Percentiles rank a stretch among this genome's conserved stretches.
Conservation (phyloP, 2,329 filamentous ascomycete species). For the Curvularia lunata region DNA sequence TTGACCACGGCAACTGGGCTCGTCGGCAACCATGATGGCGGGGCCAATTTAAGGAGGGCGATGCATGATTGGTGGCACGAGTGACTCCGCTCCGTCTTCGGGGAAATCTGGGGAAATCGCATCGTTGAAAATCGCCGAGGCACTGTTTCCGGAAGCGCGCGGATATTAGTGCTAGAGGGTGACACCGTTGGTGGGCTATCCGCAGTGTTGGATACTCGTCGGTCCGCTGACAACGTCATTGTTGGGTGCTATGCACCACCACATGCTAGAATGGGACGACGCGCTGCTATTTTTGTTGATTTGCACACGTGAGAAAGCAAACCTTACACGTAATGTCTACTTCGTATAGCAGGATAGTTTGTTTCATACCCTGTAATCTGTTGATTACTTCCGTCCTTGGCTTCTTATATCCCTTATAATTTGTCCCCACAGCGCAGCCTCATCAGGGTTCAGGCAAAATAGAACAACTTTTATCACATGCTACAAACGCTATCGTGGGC, state of each 20-base stretch:
- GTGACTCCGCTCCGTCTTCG: conserved; percentile 6
- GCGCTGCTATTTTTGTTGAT: background rate
- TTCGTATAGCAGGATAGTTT: background rate
- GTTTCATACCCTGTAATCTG: background rate
- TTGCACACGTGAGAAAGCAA: background rate
- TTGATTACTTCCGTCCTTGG: background rate
- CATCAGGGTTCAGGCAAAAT: background rate
- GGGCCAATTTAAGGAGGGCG: background rate
- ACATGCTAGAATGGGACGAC: too few relatives aligned
- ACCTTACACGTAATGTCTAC: background rate
- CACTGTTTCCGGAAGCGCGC: background rate
- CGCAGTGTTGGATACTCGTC: background rate
- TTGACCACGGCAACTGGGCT: conserved; percentile 5
- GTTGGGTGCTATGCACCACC: background rate
- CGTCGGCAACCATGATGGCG: conserved; percentile 7
- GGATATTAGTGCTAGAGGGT: background rate
- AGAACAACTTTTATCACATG: background rate
- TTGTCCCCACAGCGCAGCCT: background rate
- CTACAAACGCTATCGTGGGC: background rate
- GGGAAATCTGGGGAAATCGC: conserved; percentile 14
- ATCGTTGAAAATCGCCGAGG: background rate
- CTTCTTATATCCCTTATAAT: background rate
- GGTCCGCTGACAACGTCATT: background rate
- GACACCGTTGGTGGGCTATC: background rate
- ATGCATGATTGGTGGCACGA: conserved; percentile 18